Conservation (phyloP, 805 yeast species). For the Kazachstania taianensis region DNA sequence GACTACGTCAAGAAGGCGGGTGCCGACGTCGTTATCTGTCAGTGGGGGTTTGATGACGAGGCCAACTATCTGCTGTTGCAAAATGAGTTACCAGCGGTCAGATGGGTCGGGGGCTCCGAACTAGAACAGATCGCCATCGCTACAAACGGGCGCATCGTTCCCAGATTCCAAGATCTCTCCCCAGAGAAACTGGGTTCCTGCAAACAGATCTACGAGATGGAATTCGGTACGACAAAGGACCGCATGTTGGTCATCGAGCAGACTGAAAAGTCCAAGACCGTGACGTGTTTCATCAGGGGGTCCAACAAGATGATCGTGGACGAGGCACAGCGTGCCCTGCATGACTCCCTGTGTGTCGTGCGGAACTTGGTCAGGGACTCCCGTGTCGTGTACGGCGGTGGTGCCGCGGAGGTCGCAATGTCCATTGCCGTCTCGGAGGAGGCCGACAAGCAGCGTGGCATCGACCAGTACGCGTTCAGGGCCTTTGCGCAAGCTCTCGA, state of each 20-base stretch:
- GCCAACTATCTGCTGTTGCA: constrained; percentile 87
- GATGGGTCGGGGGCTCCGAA: constrained; percentile 99
- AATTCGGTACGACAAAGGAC: constrained; percentile 93
- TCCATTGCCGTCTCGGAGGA: constrained; percentile 84
- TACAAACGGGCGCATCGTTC: constrained; percentile 93
- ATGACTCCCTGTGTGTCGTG: constrained; percentile 94
- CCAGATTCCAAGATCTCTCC: constrained; percentile 87
- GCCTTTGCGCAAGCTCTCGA: constrained; percentile 90
- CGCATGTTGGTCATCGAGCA: constrained; percentile 93
- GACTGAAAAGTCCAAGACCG: constrained; percentile 77
- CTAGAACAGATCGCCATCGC: constrained; percentile 94
- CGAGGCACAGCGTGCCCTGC: constrained; percentile 92
- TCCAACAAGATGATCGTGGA: constrained; percentile 96
- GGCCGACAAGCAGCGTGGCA: constrained; percentile 88
- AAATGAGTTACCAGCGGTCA: constrained; percentile 85
- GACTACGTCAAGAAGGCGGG: constrained; percentile 76
- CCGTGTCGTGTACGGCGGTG: constrained; percentile 98
- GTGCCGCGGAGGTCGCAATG: constrained; percentile 93
- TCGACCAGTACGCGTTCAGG: constrained; percentile 96
- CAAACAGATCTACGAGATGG: constrained; percentile 74
- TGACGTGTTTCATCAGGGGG: constrained; percentile 88
- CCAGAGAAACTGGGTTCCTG: constrained; percentile 80
- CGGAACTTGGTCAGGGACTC: constrained; percentile 87
- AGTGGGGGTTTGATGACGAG: constrained; percentile 99
- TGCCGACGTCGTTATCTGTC: constrained; percentile 94